Evolutionary conservation across 2,329 filamentous ascomycete species (phyloP).

Genomic region (Aspergillus versicolor): DNA sequence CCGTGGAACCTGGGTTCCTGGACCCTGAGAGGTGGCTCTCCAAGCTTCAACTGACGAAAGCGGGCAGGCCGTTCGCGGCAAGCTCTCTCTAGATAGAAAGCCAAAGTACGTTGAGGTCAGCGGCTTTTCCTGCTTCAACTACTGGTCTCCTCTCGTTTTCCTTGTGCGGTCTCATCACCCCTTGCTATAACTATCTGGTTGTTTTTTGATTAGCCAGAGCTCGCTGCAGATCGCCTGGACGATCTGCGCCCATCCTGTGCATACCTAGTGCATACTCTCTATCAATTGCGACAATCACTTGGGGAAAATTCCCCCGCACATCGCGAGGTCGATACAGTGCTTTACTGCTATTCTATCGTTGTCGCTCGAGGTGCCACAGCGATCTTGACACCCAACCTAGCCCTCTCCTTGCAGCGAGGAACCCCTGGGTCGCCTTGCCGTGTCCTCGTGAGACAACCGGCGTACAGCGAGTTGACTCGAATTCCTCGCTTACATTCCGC

Average conservation of each 20-base stretch:
- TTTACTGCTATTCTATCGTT: neutral
- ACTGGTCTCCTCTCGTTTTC: neutral
- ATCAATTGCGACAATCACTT: neutral
- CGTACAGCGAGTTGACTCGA: neutral
- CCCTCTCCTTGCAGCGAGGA: neutral
- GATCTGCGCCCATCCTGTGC: neutral
- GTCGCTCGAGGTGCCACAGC: neutral
- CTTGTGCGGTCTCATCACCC: neutral
- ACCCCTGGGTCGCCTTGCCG: neutral
- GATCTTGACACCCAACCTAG: neutral
- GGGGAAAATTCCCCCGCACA: neutral
- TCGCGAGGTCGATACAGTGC: neutral
- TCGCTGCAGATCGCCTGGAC: neutral
- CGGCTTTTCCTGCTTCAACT: neutral
- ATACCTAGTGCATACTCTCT: neutral
- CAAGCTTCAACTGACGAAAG: neutral
- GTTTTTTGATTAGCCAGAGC: neutral
- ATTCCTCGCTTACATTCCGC: neutral
- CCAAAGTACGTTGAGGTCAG: neutral
- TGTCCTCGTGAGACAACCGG: neutral
- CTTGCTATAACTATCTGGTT: neutral
- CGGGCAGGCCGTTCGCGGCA: conserved; percentile 9
- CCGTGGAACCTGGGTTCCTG: neutral
- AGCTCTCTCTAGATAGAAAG: neutral
- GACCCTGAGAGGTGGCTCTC: neutral